A percentile compares a stretch with the other conserved stretches of the same genome.
phyloP scores from a whole-genome alignment of 2,329 filamentous ascomycete genomes.

The Colletotrichum higginsianum region DNA sequence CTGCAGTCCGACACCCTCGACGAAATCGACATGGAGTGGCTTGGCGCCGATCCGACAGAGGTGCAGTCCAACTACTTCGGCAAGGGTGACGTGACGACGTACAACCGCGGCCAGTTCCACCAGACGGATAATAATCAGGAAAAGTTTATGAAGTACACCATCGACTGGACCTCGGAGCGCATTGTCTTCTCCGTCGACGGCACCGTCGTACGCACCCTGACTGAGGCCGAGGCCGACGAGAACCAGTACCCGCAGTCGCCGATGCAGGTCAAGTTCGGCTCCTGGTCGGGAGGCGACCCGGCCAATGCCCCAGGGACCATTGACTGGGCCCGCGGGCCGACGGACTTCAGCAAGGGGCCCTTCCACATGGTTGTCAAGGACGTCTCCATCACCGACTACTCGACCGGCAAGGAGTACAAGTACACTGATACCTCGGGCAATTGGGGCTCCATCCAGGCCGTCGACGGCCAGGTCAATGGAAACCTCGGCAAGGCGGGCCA shows the following conservation, averaged over 20 bases:
- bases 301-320: constrained; percentile 87
- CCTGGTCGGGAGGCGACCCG: constrained; percentile 92
- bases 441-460: constrained; percentile 86
- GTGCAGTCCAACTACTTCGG: constrained; percentile 99
- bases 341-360: constrained; percentile 86
- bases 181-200: constrained; percentile 91
- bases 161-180: constrained; percentile 91
- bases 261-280: constrained; percentile 93
- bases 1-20: constrained; percentile 93
- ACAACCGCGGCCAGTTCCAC: constrained; percentile 90
- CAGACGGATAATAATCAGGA: constrained; percentile 78
- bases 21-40: constrained; percentile 98
- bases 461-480: constrained; percentile 83
- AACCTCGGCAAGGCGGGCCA: constrained; percentile 71
- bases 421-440: constrained; percentile 85
- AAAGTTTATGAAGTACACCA: constrained; percentile 85
- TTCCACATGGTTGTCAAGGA: constrained; percentile 89
- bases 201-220: constrained; percentile 82
- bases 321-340: constrained; percentile 88
- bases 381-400: constrained; percentile 89
- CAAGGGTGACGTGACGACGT: constrained; percentile 88
- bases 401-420: constrained; percentile 86
- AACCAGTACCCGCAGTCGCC: constrained; percentile 94
- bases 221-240: constrained; percentile 75
- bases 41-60: constrained; percentile 81